A percentile compares a stretch with the other conserved stretches of the same genome.
Evolutionary conservation across 2,329 filamentous ascomycete species (phyloP).

Genomic region (Apiospora malaysiana): DNA sequence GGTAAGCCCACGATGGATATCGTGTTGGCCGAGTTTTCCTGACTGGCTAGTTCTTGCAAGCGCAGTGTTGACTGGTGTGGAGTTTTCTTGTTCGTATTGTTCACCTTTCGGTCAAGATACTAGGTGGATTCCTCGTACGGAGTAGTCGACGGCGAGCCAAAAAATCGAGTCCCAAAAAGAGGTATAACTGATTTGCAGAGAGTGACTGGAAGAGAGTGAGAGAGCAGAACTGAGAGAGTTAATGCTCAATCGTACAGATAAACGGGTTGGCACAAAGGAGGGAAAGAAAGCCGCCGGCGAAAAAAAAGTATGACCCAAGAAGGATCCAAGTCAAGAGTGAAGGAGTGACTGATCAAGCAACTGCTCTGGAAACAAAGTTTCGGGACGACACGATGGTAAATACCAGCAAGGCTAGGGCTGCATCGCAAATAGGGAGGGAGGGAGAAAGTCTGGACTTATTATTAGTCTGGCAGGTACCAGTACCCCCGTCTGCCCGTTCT

Average conservation of each 20-base stretch:
- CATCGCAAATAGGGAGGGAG: neutral
- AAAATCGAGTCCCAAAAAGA: neutral
- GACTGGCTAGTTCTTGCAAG: neutral
- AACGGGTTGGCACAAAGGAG: slow-evolving; percentile 12
- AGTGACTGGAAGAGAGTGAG: slow-evolving; percentile 7
- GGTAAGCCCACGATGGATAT: neutral
- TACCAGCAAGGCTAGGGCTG: neutral
- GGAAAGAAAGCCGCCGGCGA: slow-evolving; percentile 21
- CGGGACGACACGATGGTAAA: slow-evolving; percentile 18
- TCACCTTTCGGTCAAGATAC: neutral
- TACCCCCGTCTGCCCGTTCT: no score
- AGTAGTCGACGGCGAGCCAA: slow-evolving; percentile 1
- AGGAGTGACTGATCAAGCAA: slow-evolving; percentile 20
- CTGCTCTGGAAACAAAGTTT: neutral
- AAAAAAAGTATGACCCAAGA: slow-evolving; percentile 14
- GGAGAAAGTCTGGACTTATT: neutral
- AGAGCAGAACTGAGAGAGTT: neutral
- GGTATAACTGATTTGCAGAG: slow-evolving; percentile 12
- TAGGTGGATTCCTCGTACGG: neutral
- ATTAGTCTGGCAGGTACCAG: neutral
- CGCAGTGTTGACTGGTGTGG: slow-evolving; percentile 6
- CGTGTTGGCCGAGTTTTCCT: slow-evolving; percentile 4
- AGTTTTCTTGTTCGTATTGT: neutral
- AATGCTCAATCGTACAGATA: slow-evolving; percentile 11
- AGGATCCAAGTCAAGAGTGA: slow-evolving; percentile 23